phyloP scores from a whole-genome alignment of 495 filamentous ascomycete species.

The Hypoxylon trugodes region DNA sequence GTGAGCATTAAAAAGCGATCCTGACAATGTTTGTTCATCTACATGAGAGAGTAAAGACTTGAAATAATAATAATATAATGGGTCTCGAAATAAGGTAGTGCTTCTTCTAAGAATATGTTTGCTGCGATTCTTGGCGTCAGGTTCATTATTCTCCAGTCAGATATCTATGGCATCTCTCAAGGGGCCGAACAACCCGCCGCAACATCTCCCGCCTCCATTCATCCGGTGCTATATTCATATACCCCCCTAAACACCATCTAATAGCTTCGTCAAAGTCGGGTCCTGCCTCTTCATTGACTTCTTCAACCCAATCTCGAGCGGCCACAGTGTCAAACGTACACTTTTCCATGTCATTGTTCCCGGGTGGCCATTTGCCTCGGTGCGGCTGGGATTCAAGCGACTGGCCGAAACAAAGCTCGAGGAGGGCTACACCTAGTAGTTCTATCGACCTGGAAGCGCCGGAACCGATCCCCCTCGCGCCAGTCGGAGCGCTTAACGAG shows the following conservation, averaged over 20 bases:
- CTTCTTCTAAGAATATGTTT: too few relatives aligned
- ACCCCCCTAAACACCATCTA: constrained; percentile 47
- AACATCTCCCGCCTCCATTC: constrained; percentile 30
- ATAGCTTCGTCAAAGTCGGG: constrained; percentile 47
- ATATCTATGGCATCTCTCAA: constrained; percentile 13
- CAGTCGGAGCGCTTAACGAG: background rate
- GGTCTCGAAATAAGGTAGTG: too few relatives aligned
- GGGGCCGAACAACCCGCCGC: constrained; percentile 14
- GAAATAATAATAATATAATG: too few relatives aligned
- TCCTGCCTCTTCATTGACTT: constrained; percentile 47
- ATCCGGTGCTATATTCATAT: background rate
- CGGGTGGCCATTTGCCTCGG: constrained; percentile 24
- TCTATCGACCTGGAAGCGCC: constrained; percentile 9
- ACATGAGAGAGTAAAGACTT: too few relatives aligned
- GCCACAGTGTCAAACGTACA: constrained; percentile 36
- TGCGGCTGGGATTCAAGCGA: constrained; percentile 33
- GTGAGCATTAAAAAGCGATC: too few relatives aligned
- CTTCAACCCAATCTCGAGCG: constrained; percentile 40
- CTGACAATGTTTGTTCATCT: too few relatives aligned
- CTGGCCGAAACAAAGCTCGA: constrained; percentile 51
- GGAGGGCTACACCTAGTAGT: constrained; percentile 46
- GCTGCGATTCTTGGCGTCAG: too few relatives aligned
- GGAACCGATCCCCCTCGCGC: background rate
- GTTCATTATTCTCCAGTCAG: too few relatives aligned
- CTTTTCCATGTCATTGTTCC: constrained; percentile 11